Base-by-base conservation (phyloP, 495 filamentous ascomycete species). In the Penicillium goetzii region DNA sequence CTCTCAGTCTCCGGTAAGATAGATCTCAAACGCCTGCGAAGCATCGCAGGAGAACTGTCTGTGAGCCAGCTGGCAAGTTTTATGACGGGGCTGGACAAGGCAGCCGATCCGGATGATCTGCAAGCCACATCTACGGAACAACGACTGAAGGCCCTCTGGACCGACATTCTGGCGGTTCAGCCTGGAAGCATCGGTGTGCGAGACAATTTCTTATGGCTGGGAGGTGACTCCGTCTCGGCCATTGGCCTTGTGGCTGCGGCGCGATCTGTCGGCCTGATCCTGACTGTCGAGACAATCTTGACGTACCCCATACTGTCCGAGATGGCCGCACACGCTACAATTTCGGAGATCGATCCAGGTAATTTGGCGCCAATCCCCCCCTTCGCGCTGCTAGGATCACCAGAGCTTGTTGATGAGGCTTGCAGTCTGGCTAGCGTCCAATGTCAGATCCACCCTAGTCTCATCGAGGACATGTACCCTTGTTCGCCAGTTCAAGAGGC, bases 231-330 rank as follows among this genome's bases (percentile, higher is more conserved):
- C 5, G 45, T 62, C 21, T 5, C 9, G 17, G 77, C 74, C 14
- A 78, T 80, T 65, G 65, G 69, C 34, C 55, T 78, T 8, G 66
- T 71, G 5, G 49, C 67, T 15, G 36, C 36, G 19, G 28, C 2
- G 69, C 68, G 32, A 60, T 62, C n/a, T 58, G 59, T 11, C 26
- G 57, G 15, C 10, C 3, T 72, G 11, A 41, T 38, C 6, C 65
- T 71, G 10, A 60, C 62, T 10, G 61, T n/a, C n/a, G n/a, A n/a
- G n/a, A n/a, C n/a, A n/a, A n/a, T 40, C 36, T 40, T 40, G 8
- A 40, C 8, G 15, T 8, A 8, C 36, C 36, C 36, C 36, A 40
- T 40, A 8, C 36, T 40, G 36, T 8, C 36, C 36, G 36, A 40
- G 8, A 8, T 40, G 15, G 36, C 36, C 8, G 8, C 8, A 8